Percentiles rank a stretch among this genome's conserved stretches.
Conservation (phyloP, 2,329 filamentous ascomycete genomes). For the Myriosclerotinia scirpicola region DNA sequence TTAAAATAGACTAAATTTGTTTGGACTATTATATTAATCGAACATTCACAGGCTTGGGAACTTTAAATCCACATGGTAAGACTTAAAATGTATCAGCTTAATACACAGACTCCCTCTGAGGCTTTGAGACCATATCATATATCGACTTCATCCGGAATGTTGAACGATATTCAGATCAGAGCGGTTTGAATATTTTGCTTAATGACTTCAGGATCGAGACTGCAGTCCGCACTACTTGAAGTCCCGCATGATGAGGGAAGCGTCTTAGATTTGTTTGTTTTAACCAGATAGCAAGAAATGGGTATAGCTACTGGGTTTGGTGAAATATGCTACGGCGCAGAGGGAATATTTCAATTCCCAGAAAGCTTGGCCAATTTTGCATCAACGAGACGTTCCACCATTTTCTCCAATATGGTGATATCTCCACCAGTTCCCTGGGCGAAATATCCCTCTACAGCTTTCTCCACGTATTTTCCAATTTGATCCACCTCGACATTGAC, state of each 20-base stretch:
- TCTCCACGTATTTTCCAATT: constrained; percentile 80
- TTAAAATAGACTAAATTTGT: too few species aligned
- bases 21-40: too few species aligned
- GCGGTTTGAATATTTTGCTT: too few species aligned
- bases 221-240: neutral
- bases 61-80: too few species aligned
- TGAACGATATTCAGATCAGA: neutral
- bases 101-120: neutral
- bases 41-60: too few species aligned
- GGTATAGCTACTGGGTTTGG: neutral
- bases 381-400: constrained; percentile 73
- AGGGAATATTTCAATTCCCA: neutral
- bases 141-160: neutral
- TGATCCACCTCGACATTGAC: constrained; percentile 44
- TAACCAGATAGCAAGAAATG: neutral
- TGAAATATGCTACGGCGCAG: neutral
- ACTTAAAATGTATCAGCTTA: too few species aligned
- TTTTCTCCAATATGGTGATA: constrained; percentile 64
- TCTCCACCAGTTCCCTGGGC: constrained; percentile 53
- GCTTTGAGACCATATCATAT: neutral
- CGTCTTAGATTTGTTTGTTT: neutral
- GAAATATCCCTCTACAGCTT: constrained; percentile 83
- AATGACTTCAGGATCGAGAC: too few species aligned
- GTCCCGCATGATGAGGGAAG: neutral
- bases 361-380: constrained; percentile 52